These are phyloP conservation scores for Rutstroemia sp. DNA, from an alignment of 2,329 filamentous ascomycete genomes.

Conservation along the genomic window DNA sequence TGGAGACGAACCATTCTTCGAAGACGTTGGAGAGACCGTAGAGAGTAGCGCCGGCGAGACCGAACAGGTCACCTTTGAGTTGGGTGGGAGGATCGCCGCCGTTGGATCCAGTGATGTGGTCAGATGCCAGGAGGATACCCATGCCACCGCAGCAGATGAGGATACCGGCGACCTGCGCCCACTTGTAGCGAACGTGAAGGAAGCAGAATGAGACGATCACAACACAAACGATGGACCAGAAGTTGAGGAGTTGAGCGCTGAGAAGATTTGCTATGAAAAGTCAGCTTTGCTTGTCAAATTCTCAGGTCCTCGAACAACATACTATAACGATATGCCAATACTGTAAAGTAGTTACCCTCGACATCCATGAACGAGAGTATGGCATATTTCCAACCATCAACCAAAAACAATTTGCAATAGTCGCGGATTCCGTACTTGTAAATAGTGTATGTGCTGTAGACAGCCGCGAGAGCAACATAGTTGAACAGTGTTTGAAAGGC, in stretches of 20 bases:
- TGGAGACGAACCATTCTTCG: slow-evolving; percentile 90
- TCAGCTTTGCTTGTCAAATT: slow-evolving; percentile 7
- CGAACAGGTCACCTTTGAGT: slow-evolving; percentile 89
- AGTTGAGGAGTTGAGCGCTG: slow-evolving; percentile 92
- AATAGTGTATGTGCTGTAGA: slow-evolving; percentile 76
- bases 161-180: slow-evolving; percentile 79
- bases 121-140: slow-evolving; percentile 76
- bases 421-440: slow-evolving; percentile 70
- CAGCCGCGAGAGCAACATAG: slow-evolving; percentile 73
- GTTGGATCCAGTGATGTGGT: slow-evolving; percentile 74
- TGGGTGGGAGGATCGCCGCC: slow-evolving; percentile 61
- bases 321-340: slow-evolving; percentile 71
- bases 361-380: slow-evolving; percentile 92
- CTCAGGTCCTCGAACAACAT: not conserved
- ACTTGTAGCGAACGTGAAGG: slow-evolving; percentile 82
- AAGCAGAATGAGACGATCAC: slow-evolving; percentile 77
- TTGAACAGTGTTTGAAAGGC: slow-evolving; percentile 96
- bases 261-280: slow-evolving; percentile 65
- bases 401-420: slow-evolving; percentile 55
- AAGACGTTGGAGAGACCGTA: slow-evolving; percentile 89
- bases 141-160: slow-evolving; percentile 85
- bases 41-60: slow-evolving; percentile 77
- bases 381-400: slow-evolving; percentile 87
- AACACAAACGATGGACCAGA: slow-evolving; percentile 95
- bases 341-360: slow-evolving; percentile 96